phyloP scores from a whole-genome alignment of 305 asterid genomes.

The Andrographis paniculata region DNA sequence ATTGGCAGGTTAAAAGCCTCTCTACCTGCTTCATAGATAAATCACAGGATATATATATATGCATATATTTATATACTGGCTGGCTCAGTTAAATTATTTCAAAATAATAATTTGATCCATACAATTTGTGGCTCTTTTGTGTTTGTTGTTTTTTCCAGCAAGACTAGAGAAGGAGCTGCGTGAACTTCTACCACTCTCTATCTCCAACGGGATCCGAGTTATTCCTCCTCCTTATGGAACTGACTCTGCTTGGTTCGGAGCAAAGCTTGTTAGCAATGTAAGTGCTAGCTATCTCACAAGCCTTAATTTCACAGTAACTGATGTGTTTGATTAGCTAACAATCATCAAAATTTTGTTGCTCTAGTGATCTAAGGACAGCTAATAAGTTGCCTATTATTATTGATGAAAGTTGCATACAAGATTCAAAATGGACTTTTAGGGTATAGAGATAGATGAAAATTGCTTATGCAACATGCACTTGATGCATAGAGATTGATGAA shows the following conservation, averaged over 20 bases:
- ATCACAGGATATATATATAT: not conserved
- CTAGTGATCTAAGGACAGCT: too few relatives aligned
- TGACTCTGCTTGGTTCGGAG: conserved; percentile 96
- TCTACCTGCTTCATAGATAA: too few relatives aligned
- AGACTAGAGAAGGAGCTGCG: conserved; percentile 80
- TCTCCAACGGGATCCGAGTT: conserved; percentile 61
- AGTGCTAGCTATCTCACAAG: conserved; percentile 18
- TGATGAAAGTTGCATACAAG: too few relatives aligned
- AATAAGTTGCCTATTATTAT: too few relatives aligned
- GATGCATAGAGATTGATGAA: too few relatives aligned
- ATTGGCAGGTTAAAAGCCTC: conserved; percentile 59
- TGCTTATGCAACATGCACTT: too few relatives aligned
- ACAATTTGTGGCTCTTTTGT: too few relatives aligned
- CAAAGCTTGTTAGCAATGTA: conserved; percentile 91
- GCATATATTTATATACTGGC: not conserved
- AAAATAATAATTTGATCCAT: conserved; percentile 10
- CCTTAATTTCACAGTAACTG: too few relatives aligned
- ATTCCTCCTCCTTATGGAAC: conserved; percentile 80
- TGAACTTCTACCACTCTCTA: conserved; percentile 37
- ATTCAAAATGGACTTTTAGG: too few relatives aligned
- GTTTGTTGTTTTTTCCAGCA: conserved; percentile 46
- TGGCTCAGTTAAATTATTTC: not conserved
- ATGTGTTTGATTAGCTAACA: not conserved
- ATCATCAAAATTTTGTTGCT: too few relatives aligned
- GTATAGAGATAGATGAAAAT: too few relatives aligned